These are phyloP conservation scores for Dryas integrifolia DNA, from an alignment of 331 rosid species.

Conservation along the genomic window DNA sequence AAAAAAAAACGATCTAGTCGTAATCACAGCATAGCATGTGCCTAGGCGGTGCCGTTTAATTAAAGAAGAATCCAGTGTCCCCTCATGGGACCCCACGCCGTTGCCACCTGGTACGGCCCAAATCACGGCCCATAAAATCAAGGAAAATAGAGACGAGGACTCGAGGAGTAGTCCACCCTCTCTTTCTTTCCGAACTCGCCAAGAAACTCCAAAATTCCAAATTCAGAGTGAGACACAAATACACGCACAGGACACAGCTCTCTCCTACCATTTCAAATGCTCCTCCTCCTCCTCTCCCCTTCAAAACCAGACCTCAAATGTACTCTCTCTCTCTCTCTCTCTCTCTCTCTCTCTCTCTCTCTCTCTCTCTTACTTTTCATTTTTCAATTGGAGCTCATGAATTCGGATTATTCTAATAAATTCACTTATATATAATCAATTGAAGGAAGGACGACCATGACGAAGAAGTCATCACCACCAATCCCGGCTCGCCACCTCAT, in stretches of 20 bases:
- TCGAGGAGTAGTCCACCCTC: slow-evolving; percentile 6
- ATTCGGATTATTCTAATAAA: not conserved
- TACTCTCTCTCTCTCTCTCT: not conserved
- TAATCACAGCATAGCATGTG: not conserved
- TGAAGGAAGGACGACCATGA: slow-evolving; percentile 35
- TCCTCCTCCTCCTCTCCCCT: not conserved
- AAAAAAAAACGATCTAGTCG: too few relatives aligned
- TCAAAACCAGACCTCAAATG: slow-evolving; percentile 11
- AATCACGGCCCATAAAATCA: not conserved
- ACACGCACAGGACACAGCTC: not conserved
- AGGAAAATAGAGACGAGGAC: not conserved
- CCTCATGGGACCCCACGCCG: not conserved
- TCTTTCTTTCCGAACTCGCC: not conserved
- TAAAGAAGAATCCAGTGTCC: not conserved
- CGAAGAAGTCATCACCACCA: slow-evolving; percentile 34
- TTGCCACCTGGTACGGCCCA: not conserved
- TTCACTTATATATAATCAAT: not conserved
- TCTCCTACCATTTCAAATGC: not conserved
- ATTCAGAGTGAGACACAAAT: not conserved
- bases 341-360: not conserved
- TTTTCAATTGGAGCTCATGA: not conserved
- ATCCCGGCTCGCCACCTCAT: slow-evolving; percentile 47
- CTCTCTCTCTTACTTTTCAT: not conserved
- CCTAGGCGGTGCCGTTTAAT: slow-evolving; percentile 6
- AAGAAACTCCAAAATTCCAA: not conserved